Base-by-base conservation (phyloP, 2,329 filamentous ascomycete genomes). In the Penicillium sp. region DNA sequence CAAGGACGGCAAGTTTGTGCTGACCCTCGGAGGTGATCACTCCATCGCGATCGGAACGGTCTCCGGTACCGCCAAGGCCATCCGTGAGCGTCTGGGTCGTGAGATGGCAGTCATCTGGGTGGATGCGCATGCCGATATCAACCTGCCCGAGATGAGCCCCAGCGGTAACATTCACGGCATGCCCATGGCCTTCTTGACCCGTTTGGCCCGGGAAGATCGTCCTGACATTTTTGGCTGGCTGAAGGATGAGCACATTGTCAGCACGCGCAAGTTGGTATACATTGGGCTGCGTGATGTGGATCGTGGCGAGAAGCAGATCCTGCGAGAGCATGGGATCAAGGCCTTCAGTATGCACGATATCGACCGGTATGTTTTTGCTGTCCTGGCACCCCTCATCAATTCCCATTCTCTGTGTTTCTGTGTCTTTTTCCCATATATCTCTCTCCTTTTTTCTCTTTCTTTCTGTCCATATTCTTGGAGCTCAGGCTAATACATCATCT, bases 311-410 rank as follows among this genome's bases (percentile, higher is more conserved):
- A 97, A 96, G 84, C 81, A 83, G 73, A 88, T 96, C 52, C 75
- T 98, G 55, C 80, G 85, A 49, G 88, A 97, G 57, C 77, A 97
- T 64, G 85, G 86, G 37, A 93, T 98, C 76, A 91, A 88, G 76
- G 91, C 91, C 4, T 98, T 97, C 65, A 91, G 86, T 73, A 98
- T 98, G 93, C 93, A 95, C 67, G 93, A 98, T 66, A 86, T 98
- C 69, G 93, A 98, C 71, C 80, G 82, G 86, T 89, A 75, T 61
- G 79, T 66, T 43, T 25, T 7, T 34, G 43, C 42, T 7, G 28
- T 29, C 33, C 24, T 12, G 9, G 18, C 12, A 9, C 38, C n/a
- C 27, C 9, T 6, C 3, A 32, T 11, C 7, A 4, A 4, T 3
- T 32, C 29, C 5, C 11, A 8, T 11, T 4, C 29, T 5, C 29